Evolutionary conservation across 495 filamentous ascomycete species (phyloP).

Genomic region (Xylaria telfairii): DNA sequence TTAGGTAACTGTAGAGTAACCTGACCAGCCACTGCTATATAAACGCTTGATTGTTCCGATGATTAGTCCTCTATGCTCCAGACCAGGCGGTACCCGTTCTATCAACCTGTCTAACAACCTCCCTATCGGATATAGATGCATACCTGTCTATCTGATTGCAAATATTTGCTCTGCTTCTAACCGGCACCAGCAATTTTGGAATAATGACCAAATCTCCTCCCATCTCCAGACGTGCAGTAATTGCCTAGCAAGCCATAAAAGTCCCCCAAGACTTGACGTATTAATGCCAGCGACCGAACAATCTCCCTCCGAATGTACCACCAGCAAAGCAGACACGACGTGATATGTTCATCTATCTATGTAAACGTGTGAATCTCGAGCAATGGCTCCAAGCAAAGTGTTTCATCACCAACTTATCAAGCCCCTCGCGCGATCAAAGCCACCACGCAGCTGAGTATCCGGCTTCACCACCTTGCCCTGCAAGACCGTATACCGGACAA

Average conservation of each 20-base stretch:
- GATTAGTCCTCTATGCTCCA: neutral
- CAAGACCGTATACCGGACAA: constrained; percentile 86
- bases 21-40: too few relatives aligned
- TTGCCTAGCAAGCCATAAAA: neutral
- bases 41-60: neutral
- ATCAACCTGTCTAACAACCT: neutral
- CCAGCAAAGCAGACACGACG: neutral
- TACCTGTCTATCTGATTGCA: neutral
- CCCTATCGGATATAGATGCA: neutral
- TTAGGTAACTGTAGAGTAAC: too few relatives aligned
- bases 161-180: neutral
- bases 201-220: neutral
- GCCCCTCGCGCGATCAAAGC: constrained; percentile 83
- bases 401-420: constrained; percentile 79
- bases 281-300: neutral
- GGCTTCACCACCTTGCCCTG: constrained; percentile 95
- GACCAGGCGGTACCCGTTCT: neutral
- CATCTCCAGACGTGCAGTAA: neutral
- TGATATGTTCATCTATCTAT: neutral
- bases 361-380: neutral
- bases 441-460: constrained; percentile 79
- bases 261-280: neutral
- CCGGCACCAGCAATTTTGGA: neutral
- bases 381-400: neutral
- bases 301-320: neutral